These are phyloP conservation scores for Penicillium sumatraense DNA, from an alignment of 2,329 filamentous ascomycete species.

Conservation along the genomic window DNA sequence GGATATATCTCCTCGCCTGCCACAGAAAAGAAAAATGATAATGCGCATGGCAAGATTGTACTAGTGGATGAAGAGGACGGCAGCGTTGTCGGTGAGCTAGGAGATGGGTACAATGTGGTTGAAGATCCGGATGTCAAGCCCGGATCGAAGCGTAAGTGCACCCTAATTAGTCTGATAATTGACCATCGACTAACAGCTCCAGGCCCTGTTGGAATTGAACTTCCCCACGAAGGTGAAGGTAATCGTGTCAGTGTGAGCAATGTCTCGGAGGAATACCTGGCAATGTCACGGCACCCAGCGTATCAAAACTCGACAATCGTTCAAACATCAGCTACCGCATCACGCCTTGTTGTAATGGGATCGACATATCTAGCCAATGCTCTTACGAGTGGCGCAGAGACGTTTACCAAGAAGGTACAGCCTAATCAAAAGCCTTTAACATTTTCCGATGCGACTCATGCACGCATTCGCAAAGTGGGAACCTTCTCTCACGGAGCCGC, in stretches of 20 bases:
- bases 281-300: conserved; percentile 82
- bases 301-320: conserved; percentile 88
- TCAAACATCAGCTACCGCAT: conserved; percentile 83
- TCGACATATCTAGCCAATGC: conserved; percentile 79
- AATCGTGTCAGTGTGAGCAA: conserved; percentile 54
- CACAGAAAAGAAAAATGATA: conserved; percentile 32
- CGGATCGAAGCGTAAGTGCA: conserved; percentile 81
- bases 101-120: conserved; percentile 78
- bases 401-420: conserved; percentile 78
- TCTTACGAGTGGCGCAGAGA: conserved; percentile 76
- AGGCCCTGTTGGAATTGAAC: conserved; percentile 55
- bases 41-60: conserved; percentile 75
- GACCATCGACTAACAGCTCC: conserved; percentile 11
- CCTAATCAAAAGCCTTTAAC: conserved; percentile 80
- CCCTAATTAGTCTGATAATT: neutral
- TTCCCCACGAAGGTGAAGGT: conserved; percentile 51
- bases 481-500: conserved; percentile 81
- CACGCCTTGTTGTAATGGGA: conserved; percentile 87
- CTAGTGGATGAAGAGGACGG: conserved; percentile 95
- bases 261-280: conserved; percentile 65
- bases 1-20: conserved; percentile 64
- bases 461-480: conserved; percentile 85
- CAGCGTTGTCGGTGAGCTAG: conserved; percentile 89
- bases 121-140: conserved; percentile 76
- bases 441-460: conserved; percentile 83